Percentiles rank a stretch among this genome's conserved stretches.
Evolutionary conservation across 805 yeast species (phyloP).

Genomic region (Zygosaccharomyces gambellarensis): DNA sequence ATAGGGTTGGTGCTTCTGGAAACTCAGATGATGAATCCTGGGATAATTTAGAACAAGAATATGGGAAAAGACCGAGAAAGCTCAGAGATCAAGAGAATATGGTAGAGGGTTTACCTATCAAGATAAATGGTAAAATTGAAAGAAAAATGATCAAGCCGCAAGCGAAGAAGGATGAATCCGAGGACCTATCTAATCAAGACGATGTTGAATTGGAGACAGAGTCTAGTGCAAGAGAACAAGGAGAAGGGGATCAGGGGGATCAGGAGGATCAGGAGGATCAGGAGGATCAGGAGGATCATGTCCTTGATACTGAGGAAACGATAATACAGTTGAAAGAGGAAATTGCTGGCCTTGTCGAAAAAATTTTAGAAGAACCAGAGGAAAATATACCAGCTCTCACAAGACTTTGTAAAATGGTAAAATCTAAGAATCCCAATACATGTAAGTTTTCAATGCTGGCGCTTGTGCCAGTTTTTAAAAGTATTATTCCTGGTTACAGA

Average conservation of each 20-base stretch:
- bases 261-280: slow-evolving; percentile 23
- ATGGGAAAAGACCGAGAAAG: slow-evolving; percentile 67
- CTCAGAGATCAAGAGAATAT: slow-evolving; percentile 39
- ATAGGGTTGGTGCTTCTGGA: slow-evolving; percentile 12
- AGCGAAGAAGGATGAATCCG: slow-evolving; percentile 11
- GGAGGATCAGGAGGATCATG: slow-evolving; percentile 33
- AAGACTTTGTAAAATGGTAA: slow-evolving; percentile 65
- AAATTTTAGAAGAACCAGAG: slow-evolving; percentile 82
- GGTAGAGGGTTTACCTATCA: slow-evolving; percentile 77
- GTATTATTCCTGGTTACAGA: slow-evolving; percentile 81
- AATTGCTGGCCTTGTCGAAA: slow-evolving; percentile 74
- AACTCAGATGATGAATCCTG: slow-evolving; percentile 37
- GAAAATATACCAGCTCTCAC: slow-evolving; percentile 64
- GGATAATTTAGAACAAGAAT: slow-evolving; percentile 77
- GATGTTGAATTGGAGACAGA: slow-evolving; percentile 16
- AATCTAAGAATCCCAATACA: slow-evolving; percentile 59
- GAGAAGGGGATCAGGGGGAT: slow-evolving; percentile 26
- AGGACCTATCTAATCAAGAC: slow-evolving; percentile 13
- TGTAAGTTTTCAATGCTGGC: slow-evolving; percentile 71
- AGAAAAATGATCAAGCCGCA: slow-evolving; percentile 46
- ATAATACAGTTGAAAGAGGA: slow-evolving; percentile 68
- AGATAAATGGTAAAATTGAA: slow-evolving; percentile 68
- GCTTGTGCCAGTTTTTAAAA: slow-evolving; percentile 76
- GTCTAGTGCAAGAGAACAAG: slow-evolving; percentile 22
- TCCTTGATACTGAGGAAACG: slow-evolving; percentile 49